phyloP scores from a whole-genome alignment of 2,329 filamentous ascomycete species.

The Tolypocladium guangdongense region DNA sequence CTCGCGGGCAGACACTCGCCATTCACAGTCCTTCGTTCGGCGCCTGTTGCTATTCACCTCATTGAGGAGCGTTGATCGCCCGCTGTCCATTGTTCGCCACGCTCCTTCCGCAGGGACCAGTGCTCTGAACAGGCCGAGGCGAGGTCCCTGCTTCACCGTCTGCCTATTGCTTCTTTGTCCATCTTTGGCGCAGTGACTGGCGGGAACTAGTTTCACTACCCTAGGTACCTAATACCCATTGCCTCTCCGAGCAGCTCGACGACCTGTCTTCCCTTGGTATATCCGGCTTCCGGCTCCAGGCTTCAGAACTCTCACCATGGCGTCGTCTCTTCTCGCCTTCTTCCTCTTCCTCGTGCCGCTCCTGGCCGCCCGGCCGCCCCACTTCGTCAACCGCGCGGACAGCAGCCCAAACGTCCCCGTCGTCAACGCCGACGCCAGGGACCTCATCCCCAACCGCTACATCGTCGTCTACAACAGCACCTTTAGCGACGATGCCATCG shows the following conservation, averaged over 20 bases:
- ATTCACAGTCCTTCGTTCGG: not conserved
- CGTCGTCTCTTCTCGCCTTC: slow-evolving; percentile 10
- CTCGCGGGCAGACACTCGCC: not conserved
- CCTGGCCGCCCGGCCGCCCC: slow-evolving; percentile 14
- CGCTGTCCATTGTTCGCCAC: not conserved
- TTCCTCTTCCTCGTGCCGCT: slow-evolving; percentile 15
- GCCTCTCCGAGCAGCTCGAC: not conserved
- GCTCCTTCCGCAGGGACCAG: not conserved
- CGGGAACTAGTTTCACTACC: not conserved
- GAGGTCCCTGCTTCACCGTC: not conserved
- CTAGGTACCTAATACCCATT: not conserved
- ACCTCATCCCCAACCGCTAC: slow-evolving; percentile 45
- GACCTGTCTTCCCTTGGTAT: not conserved
- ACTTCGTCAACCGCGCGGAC: slow-evolving; percentile 5
- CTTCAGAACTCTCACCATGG: not conserved
- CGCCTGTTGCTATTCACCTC: not conserved
- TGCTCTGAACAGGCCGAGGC: not conserved
- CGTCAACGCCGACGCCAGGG: slow-evolving; percentile 34
- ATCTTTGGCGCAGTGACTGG: not conserved
- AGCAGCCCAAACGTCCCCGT: slow-evolving; percentile 26
- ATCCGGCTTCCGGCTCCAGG: not conserved
- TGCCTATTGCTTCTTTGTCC: not conserved
- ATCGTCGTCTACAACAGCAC: slow-evolving; percentile 55
- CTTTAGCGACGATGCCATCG: slow-evolving; percentile 35
- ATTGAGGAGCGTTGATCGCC: not conserved